Conservation (phyloP, 2,329 filamentous ascomycete species). For the Arthrobotrys sinensis region DNA sequence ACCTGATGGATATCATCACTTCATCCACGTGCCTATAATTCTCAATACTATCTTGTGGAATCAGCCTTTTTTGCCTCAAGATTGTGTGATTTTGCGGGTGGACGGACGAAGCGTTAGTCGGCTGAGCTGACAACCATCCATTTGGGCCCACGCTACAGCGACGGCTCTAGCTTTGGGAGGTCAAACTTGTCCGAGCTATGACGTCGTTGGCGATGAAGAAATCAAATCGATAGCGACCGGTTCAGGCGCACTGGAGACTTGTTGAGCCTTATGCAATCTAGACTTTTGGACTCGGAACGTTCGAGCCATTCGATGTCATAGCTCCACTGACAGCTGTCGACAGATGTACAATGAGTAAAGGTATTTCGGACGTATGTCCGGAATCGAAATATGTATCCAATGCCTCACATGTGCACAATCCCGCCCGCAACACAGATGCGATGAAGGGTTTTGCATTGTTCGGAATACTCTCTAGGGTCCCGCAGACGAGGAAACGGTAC, state of each 20-base stretch:
- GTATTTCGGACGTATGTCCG: neutral
- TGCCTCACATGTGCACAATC: neutral
- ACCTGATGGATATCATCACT: conserved; percentile 20
- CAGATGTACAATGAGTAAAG: too few relatives aligned
- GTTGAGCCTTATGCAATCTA: conserved; percentile 7
- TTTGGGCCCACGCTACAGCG: neutral
- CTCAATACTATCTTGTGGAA: conserved; percentile 2
- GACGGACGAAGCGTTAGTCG: neutral
- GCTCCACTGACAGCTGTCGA: too few relatives aligned
- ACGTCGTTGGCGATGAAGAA: conserved; percentile 9
- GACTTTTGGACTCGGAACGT: neutral
- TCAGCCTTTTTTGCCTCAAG: conserved; percentile 20
- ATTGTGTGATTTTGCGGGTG: conserved; percentile 7
- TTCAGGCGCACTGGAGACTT: conserved; percentile 1
- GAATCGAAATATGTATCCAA: neutral
- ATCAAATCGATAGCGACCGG: neutral
- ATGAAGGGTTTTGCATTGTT: too few relatives aligned
- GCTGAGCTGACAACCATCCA: conserved; percentile 12
- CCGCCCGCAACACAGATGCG: neutral
- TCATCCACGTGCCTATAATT: conserved; percentile 27
- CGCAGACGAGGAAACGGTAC: too few relatives aligned
- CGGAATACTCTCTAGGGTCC: too few relatives aligned
- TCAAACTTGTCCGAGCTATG: conserved; percentile 1
- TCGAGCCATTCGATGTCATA: neutral
- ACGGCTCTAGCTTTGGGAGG: neutral